Percentiles rank a stretch among this genome's conserved stretches.
Conservation (phyloP, 2,329 filamentous ascomycete genomes). For the Elsinoe fawcettii region DNA sequence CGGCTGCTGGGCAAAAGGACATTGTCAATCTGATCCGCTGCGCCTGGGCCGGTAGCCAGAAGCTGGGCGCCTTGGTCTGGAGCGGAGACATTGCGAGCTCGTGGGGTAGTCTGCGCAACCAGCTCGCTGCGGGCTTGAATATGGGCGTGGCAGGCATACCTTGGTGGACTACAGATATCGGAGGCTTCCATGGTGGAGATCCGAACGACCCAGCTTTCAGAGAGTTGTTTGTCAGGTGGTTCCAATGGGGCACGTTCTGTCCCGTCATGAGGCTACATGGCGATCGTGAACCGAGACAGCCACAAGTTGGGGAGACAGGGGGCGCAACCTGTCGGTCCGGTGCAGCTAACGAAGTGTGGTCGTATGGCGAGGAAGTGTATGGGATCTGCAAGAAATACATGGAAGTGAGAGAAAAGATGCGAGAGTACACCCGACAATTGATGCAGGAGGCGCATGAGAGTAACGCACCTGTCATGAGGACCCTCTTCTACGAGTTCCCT, state of each 20-base stretch:
- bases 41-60: slow-evolving; percentile 53
- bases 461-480: slow-evolving; percentile 54
- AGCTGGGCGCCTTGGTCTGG: slow-evolving; percentile 59
- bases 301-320: slow-evolving; percentile 33
- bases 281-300: slow-evolving; percentile 53
- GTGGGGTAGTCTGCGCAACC: slow-evolving; percentile 52
- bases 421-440: slow-evolving; percentile 50
- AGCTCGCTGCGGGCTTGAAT: slow-evolving; percentile 56
- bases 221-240: slow-evolving; percentile 60
- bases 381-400: slow-evolving; percentile 55
- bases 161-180: slow-evolving; percentile 66
- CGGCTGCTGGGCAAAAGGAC: slow-evolving; percentile 44
- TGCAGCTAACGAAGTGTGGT: slow-evolving; percentile 58
- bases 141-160: slow-evolving; percentile 58
- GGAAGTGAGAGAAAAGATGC: slow-evolving; percentile 48
- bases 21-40: slow-evolving; percentile 54
- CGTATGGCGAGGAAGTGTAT: slow-evolving; percentile 54
- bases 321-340: slow-evolving; percentile 38
- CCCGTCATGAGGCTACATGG: slow-evolving; percentile 62
- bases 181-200: slow-evolving; percentile 60
- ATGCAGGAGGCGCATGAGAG: slow-evolving; percentile 55
- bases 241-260: slow-evolving; percentile 61
- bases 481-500: slow-evolving; percentile 58
- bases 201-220: slow-evolving; percentile 49
- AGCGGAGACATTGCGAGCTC: slow-evolving; percentile 59